A percentile compares a stretch with the other conserved stretches of the same genome.
Evolutionary conservation across 345 rosid genomes (phyloP).

Genomic region (Eucalyptus leucophloia): DNA sequence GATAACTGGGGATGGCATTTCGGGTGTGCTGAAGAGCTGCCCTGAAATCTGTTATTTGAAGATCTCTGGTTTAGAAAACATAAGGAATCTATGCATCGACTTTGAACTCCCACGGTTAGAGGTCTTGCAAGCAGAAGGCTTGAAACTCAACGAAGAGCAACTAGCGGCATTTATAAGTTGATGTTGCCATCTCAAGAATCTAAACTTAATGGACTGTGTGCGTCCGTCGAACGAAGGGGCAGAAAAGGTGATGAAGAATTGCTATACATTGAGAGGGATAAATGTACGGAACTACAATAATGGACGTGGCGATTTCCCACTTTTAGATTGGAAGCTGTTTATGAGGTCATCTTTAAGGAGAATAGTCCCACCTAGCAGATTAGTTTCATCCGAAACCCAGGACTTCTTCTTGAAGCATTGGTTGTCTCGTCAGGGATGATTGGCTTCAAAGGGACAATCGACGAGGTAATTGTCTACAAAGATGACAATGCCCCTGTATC

Average conservation of each 20-base stretch:
- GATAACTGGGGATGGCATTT: constrained; percentile 36
- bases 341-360: constrained; percentile 51
- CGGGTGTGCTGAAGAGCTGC: neutral
- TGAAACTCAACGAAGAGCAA: constrained; percentile 24
- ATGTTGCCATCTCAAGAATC: constrained; percentile 23
- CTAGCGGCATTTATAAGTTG: constrained; percentile 27
- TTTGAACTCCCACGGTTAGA: constrained; percentile 47
- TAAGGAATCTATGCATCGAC: constrained; percentile 16
- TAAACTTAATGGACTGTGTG: constrained; percentile 39
- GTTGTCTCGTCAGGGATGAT: constrained; percentile 22
- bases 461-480: neutral
- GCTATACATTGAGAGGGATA: constrained; percentile 39
- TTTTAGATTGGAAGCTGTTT: constrained; percentile 19
- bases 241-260: constrained; percentile 26
- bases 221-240: constrained; percentile 42
- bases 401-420: constrained; percentile 50
- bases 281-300: constrained; percentile 10
- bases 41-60: too few species aligned
- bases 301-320: fast-evolving
- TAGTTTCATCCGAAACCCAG: constrained; percentile 11
- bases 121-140: constrained; percentile 26
- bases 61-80: constrained; percentile 9
- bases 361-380: constrained; percentile 26
- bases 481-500: neutral
- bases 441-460: neutral